Base-by-base conservation (phyloP, 225 moss, liverwort and hornwort genomes). In the Pleurozium schreberi region DNA sequence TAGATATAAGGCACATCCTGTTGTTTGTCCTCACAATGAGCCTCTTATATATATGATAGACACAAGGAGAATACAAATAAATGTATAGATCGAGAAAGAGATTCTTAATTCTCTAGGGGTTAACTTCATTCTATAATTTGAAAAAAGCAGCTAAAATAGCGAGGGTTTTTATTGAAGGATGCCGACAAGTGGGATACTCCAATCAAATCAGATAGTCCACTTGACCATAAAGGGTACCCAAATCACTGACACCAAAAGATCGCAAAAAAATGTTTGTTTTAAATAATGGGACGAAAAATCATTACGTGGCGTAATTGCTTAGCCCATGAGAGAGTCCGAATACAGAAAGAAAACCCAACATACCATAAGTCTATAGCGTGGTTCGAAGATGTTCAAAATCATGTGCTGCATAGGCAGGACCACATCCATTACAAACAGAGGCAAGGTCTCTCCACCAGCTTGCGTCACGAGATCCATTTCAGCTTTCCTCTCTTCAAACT, bases 321-420 rank as follows among this genome's bases (percentile, higher is more conserved):
- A 82, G 66, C 43, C 30, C 28, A 55, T 34, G 87, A 71, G 26
- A 38, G 83, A 25, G 81, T 50, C 33, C 55, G 40, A 63, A 78
- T 31, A 1, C n/a, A n/a, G n/a, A 22, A 69, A 73, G 42, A 50
- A 50, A 50, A 62, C 30, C 8, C 38, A 57, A 65, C 89, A 86
- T 93, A 98, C 98, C 98, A 98, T 98, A 78, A 98, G 95, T 83
- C 98, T 95, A 91, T 98, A 98, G 45, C 97, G 98, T 65, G 96
- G 98, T 86, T 98, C 98, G 82, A 98, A 98, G 81, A 98, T 95
- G 86, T 96, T 97, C 64, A 98, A 93, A 36, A 60, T 79, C 91
- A 90, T 90, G 90, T 94, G 94, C 84, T 96, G 90, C 89, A 90
- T 83, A 9, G 98, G 98, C 50, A 98, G 94, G 53, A 97, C 90